A percentile compares a stretch with the other conserved stretches of the same genome.
These are phyloP conservation scores for Leccinum pallidistipes DNA, from an alignment of 1,284 basidiomycete genomes.

Conservation along the genomic window DNA sequence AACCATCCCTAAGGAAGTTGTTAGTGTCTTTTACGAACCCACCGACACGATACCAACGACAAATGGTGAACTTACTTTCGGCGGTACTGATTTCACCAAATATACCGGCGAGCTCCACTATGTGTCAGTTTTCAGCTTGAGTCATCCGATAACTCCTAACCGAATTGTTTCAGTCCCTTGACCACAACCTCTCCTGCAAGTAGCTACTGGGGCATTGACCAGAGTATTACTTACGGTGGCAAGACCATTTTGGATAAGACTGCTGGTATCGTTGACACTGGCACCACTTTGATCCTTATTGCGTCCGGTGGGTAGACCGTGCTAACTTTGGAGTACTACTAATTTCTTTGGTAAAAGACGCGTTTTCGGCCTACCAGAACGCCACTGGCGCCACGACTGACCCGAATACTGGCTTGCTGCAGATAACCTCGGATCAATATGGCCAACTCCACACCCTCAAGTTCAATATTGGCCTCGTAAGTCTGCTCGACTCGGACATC, in stretches of 20 bases:
- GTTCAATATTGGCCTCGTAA: slow-evolving; percentile 43
- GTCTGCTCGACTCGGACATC: slow-evolving; percentile 7
- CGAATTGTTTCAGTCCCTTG: slow-evolving; percentile 37
- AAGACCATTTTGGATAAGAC: slow-evolving; percentile 46
- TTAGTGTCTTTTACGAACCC: slow-evolving; percentile 42
- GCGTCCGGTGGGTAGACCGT: slow-evolving; percentile 32
- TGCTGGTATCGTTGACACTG: slow-evolving; percentile 67
- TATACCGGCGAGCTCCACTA: slow-evolving; percentile 47
- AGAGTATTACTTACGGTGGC: slow-evolving; percentile 53
- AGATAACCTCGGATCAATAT: slow-evolving; percentile 40
- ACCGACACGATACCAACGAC: not conserved
- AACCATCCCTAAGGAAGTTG: slow-evolving; percentile 30
- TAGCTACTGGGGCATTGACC: slow-evolving; percentile 63
- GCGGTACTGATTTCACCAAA: slow-evolving; percentile 49
- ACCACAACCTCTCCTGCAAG: slow-evolving; percentile 49
- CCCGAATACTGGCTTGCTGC: slow-evolving; percentile 40
- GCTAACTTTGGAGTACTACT: not conserved
- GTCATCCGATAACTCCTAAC: not conserved
- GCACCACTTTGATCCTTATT: slow-evolving; percentile 39
- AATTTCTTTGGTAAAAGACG: slow-evolving; percentile 36
- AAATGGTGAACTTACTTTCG: slow-evolving; percentile 49
- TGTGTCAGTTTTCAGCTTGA: slow-evolving; percentile 35
- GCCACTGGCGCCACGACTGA: slow-evolving; percentile 56
- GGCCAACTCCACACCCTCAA: slow-evolving; percentile 39
- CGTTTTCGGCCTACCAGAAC: slow-evolving; percentile 48